Conservation (phyloP, 257 asterid species). For the Solanum tarijense region DNA sequence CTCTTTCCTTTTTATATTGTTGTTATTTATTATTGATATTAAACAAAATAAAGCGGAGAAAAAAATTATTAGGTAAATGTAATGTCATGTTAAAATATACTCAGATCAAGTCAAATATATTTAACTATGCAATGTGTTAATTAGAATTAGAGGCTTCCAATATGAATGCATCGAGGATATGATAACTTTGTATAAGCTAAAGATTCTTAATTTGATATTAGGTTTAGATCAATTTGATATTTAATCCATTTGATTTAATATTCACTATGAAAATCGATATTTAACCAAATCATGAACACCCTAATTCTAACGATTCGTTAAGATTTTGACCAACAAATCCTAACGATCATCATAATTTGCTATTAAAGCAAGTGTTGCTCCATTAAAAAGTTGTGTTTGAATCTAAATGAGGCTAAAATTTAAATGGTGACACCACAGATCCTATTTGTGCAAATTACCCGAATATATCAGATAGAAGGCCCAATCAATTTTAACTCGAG, state of each 20-base stretch:
- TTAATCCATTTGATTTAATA: too few species aligned
- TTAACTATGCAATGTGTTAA: neutral
- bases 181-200: neutral
- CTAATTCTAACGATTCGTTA: neutral
- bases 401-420: neutral
- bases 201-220: neutral
- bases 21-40: neutral
- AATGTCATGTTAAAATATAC: neutral
- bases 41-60: neutral
- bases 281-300: too few species aligned
- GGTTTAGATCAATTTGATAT: neutral
- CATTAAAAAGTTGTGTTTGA: neutral
- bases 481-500: neutral
- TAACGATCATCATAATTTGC: neutral
- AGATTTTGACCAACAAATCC: neutral
- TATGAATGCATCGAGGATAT: neutral
- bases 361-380: neutral
- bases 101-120: neutral
- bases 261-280: too few species aligned
- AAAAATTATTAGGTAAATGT: neutral
- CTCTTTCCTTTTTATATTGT: neutral
- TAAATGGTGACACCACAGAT: neutral
- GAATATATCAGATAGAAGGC: neutral
- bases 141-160: neutral
- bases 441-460: neutral